These are phyloP conservation scores for Ambrosia trifida DNA, from an alignment of 129 eudicot species.

Conservation along the genomic window DNA sequence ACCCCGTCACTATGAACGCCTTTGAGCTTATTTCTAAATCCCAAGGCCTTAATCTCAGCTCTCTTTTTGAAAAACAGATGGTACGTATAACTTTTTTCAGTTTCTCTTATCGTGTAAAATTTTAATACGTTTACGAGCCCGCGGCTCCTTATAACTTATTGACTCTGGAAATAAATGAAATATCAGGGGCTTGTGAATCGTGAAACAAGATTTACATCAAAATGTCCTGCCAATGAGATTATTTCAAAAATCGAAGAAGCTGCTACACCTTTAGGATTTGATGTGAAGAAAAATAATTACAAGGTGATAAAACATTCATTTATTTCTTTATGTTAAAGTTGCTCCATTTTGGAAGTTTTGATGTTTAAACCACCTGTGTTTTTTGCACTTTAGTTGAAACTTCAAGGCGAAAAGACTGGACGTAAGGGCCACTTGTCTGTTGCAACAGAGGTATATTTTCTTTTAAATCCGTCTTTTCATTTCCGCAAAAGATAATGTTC, in stretches of 20 bases:
- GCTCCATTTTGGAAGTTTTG: background rate
- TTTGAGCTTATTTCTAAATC: conserved; percentile 99
- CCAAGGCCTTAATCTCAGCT: conserved; percentile 93
- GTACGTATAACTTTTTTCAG: conserved; percentile 33
- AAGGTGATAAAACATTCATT: conserved; percentile 46
- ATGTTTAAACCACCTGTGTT: background rate
- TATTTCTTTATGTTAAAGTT: background rate
- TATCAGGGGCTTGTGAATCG: conserved; percentile 91
- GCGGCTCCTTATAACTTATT: too few relatives aligned
- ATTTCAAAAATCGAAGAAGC: conserved; percentile 90
- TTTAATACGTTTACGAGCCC: background rate
- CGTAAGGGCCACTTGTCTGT: conserved; percentile 94
- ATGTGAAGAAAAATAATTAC: conserved; percentile 88
- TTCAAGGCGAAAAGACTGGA: conserved; percentile 92
- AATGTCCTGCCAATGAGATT: conserved; percentile 74
- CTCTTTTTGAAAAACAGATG: conserved; percentile 95
- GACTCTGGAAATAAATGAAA: background rate
- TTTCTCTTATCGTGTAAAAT: background rate
- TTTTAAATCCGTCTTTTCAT: background rate
- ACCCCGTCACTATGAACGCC: conserved; percentile 93
- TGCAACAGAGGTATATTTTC: conserved; percentile 82
- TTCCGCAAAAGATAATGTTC: background rate
- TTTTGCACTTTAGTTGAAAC: conserved; percentile 61
- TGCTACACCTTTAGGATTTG: conserved; percentile 89
- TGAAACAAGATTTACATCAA: conserved; percentile 96